Percentiles rank a stretch among this genome's conserved stretches.
Evolutionary conservation across 352 stramenopile genomes (phyloP).

Genomic region (Globisporangium paroecandrum): DNA sequence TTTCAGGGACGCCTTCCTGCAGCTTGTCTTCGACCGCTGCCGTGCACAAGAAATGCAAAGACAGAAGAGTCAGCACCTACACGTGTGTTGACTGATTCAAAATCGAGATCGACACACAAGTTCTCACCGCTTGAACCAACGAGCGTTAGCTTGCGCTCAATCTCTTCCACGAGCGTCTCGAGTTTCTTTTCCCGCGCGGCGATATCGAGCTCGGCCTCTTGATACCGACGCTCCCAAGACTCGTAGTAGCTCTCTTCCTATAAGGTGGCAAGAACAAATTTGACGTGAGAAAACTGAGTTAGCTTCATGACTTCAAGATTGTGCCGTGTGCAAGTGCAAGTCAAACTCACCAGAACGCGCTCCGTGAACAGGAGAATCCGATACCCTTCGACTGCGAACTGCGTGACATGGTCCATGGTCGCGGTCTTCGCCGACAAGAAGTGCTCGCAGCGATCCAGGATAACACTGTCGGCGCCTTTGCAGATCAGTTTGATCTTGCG

Average conservation of each 20-base stretch:
- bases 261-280: background rate
- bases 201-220: slow-evolving; percentile 73
- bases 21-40: slow-evolving; percentile 98
- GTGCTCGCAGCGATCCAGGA: slow-evolving; percentile 61
- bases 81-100: background rate
- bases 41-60: background rate
- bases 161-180: slow-evolving; percentile 57
- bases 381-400: slow-evolving; percentile 82
- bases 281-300: background rate
- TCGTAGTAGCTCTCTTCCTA: slow-evolving; percentile 72
- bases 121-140: slow-evolving; percentile 82
- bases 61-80: background rate
- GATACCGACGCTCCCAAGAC: slow-evolving; percentile 58
- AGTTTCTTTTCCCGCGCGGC: slow-evolving; percentile 57
- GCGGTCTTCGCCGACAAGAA: slow-evolving; percentile 49
- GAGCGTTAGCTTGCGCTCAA: slow-evolving; percentile 82
- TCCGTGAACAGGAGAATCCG: slow-evolving; percentile 85
- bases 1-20: slow-evolving; percentile 95
- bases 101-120: background rate
- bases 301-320: background rate
- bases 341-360: slow-evolving; percentile 56
- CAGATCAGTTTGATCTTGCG: slow-evolving; percentile 61
- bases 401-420: slow-evolving; percentile 74
- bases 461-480: slow-evolving; percentile 82
- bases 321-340: no score